A percentile compares a stretch with the other conserved stretches of the same genome.
Evolutionary conservation across 2,329 filamentous ascomycete species (phyloP).

Genomic region (Scleromitrula shiraiana): DNA sequence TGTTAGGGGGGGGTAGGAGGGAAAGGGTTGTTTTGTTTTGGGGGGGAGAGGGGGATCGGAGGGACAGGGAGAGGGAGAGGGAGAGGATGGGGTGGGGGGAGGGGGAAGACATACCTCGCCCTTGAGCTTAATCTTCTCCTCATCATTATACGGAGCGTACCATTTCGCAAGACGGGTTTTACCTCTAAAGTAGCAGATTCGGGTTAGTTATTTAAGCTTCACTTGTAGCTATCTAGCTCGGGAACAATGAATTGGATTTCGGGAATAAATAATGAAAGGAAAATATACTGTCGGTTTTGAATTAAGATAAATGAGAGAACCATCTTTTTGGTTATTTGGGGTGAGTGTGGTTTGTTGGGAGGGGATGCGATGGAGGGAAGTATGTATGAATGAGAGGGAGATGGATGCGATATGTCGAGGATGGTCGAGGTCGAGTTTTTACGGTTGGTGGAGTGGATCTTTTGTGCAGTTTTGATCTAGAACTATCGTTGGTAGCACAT

Average conservation of each 20-base stretch:
- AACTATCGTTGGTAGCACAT: no score
- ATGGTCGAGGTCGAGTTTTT: background rate
- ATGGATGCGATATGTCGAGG: background rate
- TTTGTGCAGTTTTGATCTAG: background rate
- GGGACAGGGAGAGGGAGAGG: conserved; percentile 1
- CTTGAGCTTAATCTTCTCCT: conserved; percentile 98
- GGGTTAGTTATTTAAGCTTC: no score
- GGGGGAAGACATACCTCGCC: conserved; percentile 60
- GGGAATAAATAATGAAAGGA: no score
- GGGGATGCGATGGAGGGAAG: no score
- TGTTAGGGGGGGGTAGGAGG: conserved; percentile 2
- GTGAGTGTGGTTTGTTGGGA: no score
- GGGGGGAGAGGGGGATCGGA: background rate
- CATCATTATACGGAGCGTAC: conserved; percentile 97
- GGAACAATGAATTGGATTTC: no score
- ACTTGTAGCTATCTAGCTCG: no score
- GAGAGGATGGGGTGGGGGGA: background rate
- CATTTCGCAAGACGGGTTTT: conserved; percentile 98
- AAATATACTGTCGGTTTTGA: no score
- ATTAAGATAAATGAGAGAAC: no score
- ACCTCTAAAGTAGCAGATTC: no score
- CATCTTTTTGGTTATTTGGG: no score
- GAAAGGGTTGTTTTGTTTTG: background rate
- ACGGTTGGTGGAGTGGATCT: background rate
- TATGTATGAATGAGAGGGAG: background rate